These are phyloP conservation scores for Remersonia thermophila DNA, from an alignment of 2,329 filamentous ascomycete species.

Conservation along the genomic window DNA sequence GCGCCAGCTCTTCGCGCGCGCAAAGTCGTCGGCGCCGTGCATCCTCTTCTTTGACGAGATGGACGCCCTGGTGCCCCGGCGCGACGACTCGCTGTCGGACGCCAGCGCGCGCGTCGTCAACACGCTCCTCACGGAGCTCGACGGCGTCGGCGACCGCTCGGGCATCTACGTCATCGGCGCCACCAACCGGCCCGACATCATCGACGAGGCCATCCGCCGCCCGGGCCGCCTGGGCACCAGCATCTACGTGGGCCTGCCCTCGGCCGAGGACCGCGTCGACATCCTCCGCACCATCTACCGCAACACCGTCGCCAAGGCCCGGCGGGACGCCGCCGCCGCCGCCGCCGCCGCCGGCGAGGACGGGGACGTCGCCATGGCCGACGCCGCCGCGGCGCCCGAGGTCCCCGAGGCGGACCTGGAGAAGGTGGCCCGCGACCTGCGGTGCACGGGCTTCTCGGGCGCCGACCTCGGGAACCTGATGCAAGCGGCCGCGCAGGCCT, in stretches of 20 bases:
- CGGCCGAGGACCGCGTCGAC: constrained; percentile 61
- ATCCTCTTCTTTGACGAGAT: constrained; percentile 98
- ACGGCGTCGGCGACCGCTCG: constrained; percentile 65
- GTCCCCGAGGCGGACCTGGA: constrained; percentile 37
- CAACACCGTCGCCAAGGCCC: constrained; percentile 38
- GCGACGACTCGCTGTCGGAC: constrained; percentile 62
- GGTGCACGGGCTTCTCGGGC: constrained; percentile 67
- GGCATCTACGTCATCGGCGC: constrained; percentile 93
- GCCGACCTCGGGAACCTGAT: constrained; percentile 48
- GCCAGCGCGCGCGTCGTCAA: constrained; percentile 85
- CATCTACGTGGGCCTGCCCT: constrained; percentile 82
- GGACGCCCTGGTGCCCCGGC: constrained; percentile 77
- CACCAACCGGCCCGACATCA: constrained; percentile 91
- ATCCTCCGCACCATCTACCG: constrained; percentile 62
- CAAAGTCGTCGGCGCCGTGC: constrained; percentile 75
- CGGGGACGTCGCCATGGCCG: constrained; percentile 11
- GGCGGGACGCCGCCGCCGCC: constrained; percentile 11
- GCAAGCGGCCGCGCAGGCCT: constrained; percentile 27
- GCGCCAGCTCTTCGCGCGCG: constrained; percentile 80
- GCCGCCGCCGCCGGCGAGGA: constrained; percentile 7
- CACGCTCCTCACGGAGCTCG: constrained; percentile 84
- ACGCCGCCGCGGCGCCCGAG: constrained; percentile 23
- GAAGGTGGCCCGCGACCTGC: constrained; percentile 49
- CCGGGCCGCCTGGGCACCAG: constrained; percentile 79
- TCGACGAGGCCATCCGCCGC: constrained; percentile 87